phyloP scores from a whole-genome alignment of 2,329 filamentous ascomycete species.

The Chaetomium strumarium region DNA sequence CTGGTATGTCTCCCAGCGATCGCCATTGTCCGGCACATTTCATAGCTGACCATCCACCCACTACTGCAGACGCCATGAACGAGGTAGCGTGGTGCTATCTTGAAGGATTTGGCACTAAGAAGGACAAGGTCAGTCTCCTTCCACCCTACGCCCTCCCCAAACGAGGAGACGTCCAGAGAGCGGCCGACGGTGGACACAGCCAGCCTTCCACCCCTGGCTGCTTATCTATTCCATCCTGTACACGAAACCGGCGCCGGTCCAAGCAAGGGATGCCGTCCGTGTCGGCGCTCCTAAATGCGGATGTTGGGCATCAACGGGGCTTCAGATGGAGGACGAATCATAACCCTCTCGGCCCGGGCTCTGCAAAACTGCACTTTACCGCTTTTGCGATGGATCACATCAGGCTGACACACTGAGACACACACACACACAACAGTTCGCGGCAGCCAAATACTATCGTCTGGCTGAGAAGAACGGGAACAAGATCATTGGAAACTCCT shows the following conservation, averaged over 20 bases:
- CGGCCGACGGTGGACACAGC: not conserved
- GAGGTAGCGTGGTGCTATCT: slow-evolving; percentile 94
- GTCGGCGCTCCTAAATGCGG: slow-evolving; percentile 10
- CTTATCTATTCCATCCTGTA: not conserved
- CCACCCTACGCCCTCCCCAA: not conserved
- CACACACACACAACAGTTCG: slow-evolving; percentile 58
- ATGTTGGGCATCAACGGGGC: slow-evolving; percentile 20
- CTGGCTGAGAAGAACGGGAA: slow-evolving; percentile 82
- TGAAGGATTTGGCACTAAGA: slow-evolving; percentile 94
- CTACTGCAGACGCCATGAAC: slow-evolving; percentile 78
- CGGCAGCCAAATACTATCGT: slow-evolving; percentile 84
- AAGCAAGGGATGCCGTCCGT: not conserved
- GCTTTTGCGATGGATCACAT: slow-evolving; percentile 32
- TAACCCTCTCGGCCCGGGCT: slow-evolving; percentile 12
- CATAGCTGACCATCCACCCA: slow-evolving; percentile 26
- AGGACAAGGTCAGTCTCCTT: slow-evolving; percentile 79
- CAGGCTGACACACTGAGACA: slow-evolving; percentile 33
- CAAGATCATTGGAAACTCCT: slow-evolving; percentile 89
- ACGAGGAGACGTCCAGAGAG: not conserved
- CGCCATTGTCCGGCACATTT: not conserved
- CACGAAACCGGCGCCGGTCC: not conserved
- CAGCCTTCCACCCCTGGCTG: slow-evolving; percentile 7
- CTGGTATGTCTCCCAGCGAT: slow-evolving; percentile 43
- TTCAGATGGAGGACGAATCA: slow-evolving; percentile 26
- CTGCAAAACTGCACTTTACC: not conserved